A percentile compares a stretch with the other conserved stretches of the same genome.
phyloP scores from a whole-genome alignment of 2,329 filamentous ascomycete species.

The Pezicula radicicola region DNA sequence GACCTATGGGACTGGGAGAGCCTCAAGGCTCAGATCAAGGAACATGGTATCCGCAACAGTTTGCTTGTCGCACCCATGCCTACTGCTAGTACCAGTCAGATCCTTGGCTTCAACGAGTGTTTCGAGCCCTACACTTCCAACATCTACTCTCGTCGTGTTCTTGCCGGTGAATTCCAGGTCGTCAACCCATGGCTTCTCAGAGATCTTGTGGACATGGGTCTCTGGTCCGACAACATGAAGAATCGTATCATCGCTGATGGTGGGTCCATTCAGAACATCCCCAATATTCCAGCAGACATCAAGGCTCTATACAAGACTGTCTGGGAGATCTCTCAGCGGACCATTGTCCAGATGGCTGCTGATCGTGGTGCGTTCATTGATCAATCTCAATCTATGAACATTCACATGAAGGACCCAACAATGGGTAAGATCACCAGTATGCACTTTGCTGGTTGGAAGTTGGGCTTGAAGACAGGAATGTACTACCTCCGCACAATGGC shows the following conservation, averaged over 20 bases:
- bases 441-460: slow-evolving; percentile 99
- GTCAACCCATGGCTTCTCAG: slow-evolving; percentile 99
- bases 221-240: slow-evolving; percentile 99
- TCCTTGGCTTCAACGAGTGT: slow-evolving; percentile 98
- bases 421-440: slow-evolving; percentile 99
- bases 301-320: slow-evolving; percentile 99
- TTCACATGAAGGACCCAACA: slow-evolving; percentile 98
- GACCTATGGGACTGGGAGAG: slow-evolving; percentile 95
- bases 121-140: slow-evolving; percentile 99
- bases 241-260: slow-evolving; percentile 98
- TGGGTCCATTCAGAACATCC: slow-evolving; percentile 93
- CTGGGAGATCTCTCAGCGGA: slow-evolving; percentile 97
- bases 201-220: slow-evolving; percentile 94
- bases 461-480: slow-evolving; percentile 99
- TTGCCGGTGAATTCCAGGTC: slow-evolving; percentile 98
- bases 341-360: slow-evolving; percentile 95
- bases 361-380: slow-evolving; percentile 99
- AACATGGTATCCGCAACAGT: slow-evolving; percentile 93
- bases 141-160: slow-evolving; percentile 97
- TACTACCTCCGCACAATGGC: slow-evolving; percentile 99
- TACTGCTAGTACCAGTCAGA: slow-evolving; percentile 95
- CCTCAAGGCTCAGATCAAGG: slow-evolving; percentile 86
- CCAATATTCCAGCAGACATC: slow-evolving; percentile 93
- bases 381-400: slow-evolving; percentile 98
- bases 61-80: slow-evolving; percentile 96